Base-by-base conservation (phyloP, 352 stramenopile species). In the Pythium sp. region DNA sequence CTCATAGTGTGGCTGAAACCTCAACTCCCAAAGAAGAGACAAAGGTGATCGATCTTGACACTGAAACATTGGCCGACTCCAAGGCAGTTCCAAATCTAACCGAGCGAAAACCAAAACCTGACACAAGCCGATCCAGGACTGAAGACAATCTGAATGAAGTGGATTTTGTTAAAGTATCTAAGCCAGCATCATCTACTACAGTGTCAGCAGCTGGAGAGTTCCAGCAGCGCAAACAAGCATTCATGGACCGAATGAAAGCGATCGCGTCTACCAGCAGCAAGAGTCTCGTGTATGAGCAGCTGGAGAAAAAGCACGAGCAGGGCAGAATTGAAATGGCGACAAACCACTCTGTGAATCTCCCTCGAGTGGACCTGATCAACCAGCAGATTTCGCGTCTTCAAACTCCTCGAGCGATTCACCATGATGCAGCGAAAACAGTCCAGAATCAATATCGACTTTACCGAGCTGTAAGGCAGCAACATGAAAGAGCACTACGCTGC, bases 241-340 rank as follows among this genome's bases (percentile, higher is more conserved):
- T 95, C 56, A 65, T 77, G 51, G 77, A 95, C 32, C 78, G 87
- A 66, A 93, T 93, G 72, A 92, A 93, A 58, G 72, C 78, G 15
- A 89, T 93, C 36, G 84, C 81, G 2, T 80, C 78, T 1, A 64
- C 75, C 4, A 93, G 84, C 57, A 86, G 74, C 53, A 86, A 89
- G 49, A 93, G 83, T 59, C 54, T 91, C 9, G 84, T 95, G 5
- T 91, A 93, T 34, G 86, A 95, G 55, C 72, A 90, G 53, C 53
- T 92, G 22, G 80, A 87, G 54, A 84, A 81, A 54, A 81, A 83
- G 41, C 63, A 79, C 12, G 71, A 74, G 43, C 67, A 81, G 51
- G 68, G 74, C n/a, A 53, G 56, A 41, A 34, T 68, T 18, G 64
- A 82, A 20, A 20, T 26, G 54, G 26, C 26, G 18, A 11, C 26